Percentiles rank a stretch among this genome's conserved stretches.
Evolutionary conservation across 2,329 filamentous ascomycete genomes (phyloP).

Genomic region (Nemania bipapillata): DNA sequence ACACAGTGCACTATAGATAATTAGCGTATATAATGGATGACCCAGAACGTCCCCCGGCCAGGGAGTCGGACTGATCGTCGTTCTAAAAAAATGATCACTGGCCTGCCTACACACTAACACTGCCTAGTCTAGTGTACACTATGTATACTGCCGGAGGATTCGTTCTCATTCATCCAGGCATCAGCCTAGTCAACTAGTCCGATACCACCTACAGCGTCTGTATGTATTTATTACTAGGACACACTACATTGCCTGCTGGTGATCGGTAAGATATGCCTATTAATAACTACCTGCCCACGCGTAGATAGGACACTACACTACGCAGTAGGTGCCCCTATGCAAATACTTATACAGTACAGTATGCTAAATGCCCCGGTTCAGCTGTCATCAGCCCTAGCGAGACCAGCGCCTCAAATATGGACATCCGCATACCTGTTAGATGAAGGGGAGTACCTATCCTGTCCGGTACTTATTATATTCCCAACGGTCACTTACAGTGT

Average conservation of each 20-base stretch:
- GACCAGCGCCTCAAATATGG: not conserved
- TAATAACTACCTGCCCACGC: constrained; percentile 19
- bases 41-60: constrained; percentile 11
- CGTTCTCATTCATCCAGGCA: constrained; percentile 1
- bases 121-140: not conserved
- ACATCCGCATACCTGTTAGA: too few relatives aligned
- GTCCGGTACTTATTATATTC: not conserved
- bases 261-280: constrained; percentile 18
- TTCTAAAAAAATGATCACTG: constrained; percentile 16
- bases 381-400: constrained; percentile 14
- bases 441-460: not conserved
- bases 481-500: not conserved
- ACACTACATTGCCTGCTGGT: not conserved
- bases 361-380: not conserved
- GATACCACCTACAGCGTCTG: constrained; percentile 1
- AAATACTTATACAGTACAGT: not conserved
- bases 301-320: not conserved
- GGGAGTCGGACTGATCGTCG: constrained; percentile 10
- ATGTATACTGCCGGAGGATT: constrained; percentile 28
- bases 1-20: not conserved
- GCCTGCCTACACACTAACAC: not conserved
- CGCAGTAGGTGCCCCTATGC: too few relatives aligned
- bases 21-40: not conserved
- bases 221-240: constrained; percentile 18
- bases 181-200: constrained; percentile 12